phyloP scores from a whole-genome alignment of 441 rosid genomes.

The Mallotus repandus region DNA sequence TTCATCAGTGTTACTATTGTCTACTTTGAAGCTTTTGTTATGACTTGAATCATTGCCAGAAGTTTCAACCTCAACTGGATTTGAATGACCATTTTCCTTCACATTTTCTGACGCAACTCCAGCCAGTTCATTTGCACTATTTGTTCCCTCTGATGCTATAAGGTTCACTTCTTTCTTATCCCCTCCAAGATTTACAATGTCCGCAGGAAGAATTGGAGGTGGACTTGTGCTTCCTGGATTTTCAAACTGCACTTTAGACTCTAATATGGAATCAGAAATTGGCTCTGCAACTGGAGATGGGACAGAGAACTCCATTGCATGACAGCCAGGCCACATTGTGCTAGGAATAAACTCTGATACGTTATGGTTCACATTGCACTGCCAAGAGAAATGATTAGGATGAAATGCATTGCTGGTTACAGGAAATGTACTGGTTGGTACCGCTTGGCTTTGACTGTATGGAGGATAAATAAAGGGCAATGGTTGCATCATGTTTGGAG shows the following conservation, averaged over 20 bases:
- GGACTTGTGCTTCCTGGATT: constrained; percentile 37
- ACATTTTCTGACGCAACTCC: constrained; percentile 29
- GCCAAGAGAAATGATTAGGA: constrained; percentile 93
- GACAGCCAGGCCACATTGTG: constrained; percentile 78
- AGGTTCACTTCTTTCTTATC: constrained; percentile 41
- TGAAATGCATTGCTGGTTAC: constrained; percentile 74
- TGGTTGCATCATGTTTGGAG: constrained; percentile 88
- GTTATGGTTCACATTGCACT: constrained; percentile 56
- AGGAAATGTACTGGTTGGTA: constrained; percentile 77
- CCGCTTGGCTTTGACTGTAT: constrained; percentile 61
- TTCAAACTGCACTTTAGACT: constrained; percentile 36
- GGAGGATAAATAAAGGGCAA: constrained; percentile 87
- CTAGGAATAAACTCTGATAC: constrained; percentile 69
- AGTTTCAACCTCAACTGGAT: constrained; percentile 29
- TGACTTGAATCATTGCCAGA: constrained; percentile 31
- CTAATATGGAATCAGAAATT: constrained; percentile 47
- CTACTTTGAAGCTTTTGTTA: constrained; percentile 28
- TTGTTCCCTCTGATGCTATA: constrained; percentile 36
- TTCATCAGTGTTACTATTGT: constrained; percentile 39
- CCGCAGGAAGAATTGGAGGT: constrained; percentile 48
- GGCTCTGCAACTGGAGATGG: constrained; percentile 70
- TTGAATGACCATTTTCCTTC: constrained; percentile 45
- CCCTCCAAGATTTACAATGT: constrained; percentile 50
- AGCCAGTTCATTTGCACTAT: constrained; percentile 32
- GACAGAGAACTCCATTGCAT: constrained; percentile 64